These are phyloP conservation scores for Rhypophila decipiens DNA, from an alignment of 495 filamentous ascomycete species.

Conservation along the genomic window DNA sequence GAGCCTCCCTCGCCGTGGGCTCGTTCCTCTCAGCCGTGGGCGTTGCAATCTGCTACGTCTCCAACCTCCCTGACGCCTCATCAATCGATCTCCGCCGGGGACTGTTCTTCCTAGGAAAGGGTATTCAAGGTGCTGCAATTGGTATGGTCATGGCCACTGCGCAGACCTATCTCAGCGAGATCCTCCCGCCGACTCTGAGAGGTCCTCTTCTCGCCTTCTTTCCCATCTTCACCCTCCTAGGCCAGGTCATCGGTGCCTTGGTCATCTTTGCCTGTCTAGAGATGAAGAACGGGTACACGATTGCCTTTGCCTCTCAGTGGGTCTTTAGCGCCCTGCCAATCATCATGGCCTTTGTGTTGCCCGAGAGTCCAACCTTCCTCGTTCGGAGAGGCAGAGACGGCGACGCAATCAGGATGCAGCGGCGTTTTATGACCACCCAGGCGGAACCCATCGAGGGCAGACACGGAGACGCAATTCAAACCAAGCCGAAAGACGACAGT, in stretches of 20 bases:
- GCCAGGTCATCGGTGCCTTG: slow-evolving; percentile 38
- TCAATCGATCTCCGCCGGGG: not conserved
- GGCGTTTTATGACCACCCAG: no score
- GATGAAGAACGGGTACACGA: not conserved
- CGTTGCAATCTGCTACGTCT: slow-evolving; percentile 17
- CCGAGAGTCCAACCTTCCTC: slow-evolving; percentile 34
- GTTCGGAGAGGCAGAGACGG: slow-evolving; percentile 29
- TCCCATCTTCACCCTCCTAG: slow-evolving; percentile 39
- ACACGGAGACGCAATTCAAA: no score
- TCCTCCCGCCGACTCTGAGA: slow-evolving; percentile 33
- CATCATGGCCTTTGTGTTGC: slow-evolving; percentile 25
- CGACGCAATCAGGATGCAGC: not conserved
- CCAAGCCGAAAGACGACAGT: no score
- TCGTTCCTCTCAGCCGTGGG: slow-evolving; percentile 33
- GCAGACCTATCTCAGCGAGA: slow-evolving; percentile 45
- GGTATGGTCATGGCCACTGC: slow-evolving; percentile 35
- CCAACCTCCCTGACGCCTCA: not conserved
- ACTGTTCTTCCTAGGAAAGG: not conserved
- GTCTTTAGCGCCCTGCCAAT: not conserved
- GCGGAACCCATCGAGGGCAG: no score
- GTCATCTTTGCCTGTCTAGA: slow-evolving; percentile 29
- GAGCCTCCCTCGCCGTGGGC: slow-evolving; percentile 27
- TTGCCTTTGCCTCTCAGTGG: slow-evolving; percentile 3
- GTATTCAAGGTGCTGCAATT: slow-evolving; percentile 34
- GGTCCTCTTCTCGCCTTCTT: slow-evolving; percentile 39